phyloP scores from a whole-genome alignment of 768 basidiomycete species.

The Lyophyllum shimeji region DNA sequence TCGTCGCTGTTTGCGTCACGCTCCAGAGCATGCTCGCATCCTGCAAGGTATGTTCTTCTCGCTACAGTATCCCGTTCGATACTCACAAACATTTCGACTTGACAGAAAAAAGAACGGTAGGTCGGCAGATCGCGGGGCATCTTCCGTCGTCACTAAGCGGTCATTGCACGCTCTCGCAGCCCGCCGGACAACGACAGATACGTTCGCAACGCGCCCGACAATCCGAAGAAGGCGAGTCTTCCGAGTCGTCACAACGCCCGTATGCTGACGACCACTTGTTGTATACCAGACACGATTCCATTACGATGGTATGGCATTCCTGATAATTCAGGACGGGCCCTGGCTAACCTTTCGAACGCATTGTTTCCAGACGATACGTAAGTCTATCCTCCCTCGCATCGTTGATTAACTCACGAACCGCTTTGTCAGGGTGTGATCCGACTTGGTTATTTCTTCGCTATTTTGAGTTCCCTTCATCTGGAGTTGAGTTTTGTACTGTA shows the following conservation, averaged over 20 bases:
- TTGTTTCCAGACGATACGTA: constrained; percentile 57
- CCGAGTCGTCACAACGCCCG: constrained; percentile 2
- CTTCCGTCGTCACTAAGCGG: not conserved
- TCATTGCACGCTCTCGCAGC: constrained; percentile 34
- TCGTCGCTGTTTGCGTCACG: constrained; percentile 79
- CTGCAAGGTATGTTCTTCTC: constrained; percentile 64
- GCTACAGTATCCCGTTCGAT: not conserved
- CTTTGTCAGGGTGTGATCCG: constrained; percentile 10
- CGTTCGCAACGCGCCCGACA: constrained; percentile 72
- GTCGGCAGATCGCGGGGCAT: constrained; percentile 16
- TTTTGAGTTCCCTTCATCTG: constrained; percentile 2
- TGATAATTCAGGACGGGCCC: not conserved
- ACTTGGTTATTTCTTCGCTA: not conserved
- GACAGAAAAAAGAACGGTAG: constrained; percentile 58
- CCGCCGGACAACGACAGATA: constrained; percentile 86
- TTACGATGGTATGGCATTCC: constrained; percentile 65
- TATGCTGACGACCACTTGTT: not conserved
- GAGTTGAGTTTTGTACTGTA: not conserved
- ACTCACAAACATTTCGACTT: not conserved
- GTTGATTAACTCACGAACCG: not conserved
- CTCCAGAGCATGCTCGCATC: constrained; percentile 92
- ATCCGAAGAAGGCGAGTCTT: constrained; percentile 77
- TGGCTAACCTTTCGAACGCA: constrained; percentile 16
- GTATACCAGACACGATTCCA: constrained; percentile 67
- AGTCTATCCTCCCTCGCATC: constrained; percentile 24